Evolutionary conservation across 1,284 basidiomycete genomes (phyloP), one percentile per base, ranked within the genome.

Genomic region (Cryptococcus sp.): DNA sequence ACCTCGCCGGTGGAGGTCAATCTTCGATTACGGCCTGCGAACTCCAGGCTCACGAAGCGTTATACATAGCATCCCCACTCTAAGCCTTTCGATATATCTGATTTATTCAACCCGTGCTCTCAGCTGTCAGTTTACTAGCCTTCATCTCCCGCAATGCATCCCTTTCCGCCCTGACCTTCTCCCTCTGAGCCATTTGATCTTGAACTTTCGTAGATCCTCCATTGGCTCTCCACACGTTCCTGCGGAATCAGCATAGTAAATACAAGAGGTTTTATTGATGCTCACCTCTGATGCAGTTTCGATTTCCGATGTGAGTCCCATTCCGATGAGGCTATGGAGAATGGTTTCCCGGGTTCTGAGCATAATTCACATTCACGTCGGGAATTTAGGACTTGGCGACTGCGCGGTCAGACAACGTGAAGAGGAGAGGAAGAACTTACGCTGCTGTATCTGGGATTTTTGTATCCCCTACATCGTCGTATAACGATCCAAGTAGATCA

Each of bases 361-460:
- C 93, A 97, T 1, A 81, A 67, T 0, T 81, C 70, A 71, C 93
- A 97, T 1, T 86, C 85, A 49, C 78, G 81, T 52, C 86, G 81
- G 0, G 83, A 82, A 49, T 80, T 75, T 2, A 90, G 73, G 7
- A 84, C 72, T 15, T 83, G 88, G 52, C 86, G 86, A 54, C 71
- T 73, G 13, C 33, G 23, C 13, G 23, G 41, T n/a, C 30, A 23
- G n/a, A 13, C 53, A 55, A 15, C 57, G 31, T 36, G 38, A 13
- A 46, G 56, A 36, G 0, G 3, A 49, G 47, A 35, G 44, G 34
- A n/a, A 56, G 32, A 37, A 56, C 71, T 82, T 55, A 63, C 66
- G 85, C 84, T 5, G 66, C 65, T 3, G 66, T 67, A 51, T 65
- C 57, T 31, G 58, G 51, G 10, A 68, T 54, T 33, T 55, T 58